These are phyloP conservation scores for Sporothrix brunneoviolacea DNA, from an alignment of 2,329 filamentous ascomycete genomes.

Conservation along the genomic window DNA sequence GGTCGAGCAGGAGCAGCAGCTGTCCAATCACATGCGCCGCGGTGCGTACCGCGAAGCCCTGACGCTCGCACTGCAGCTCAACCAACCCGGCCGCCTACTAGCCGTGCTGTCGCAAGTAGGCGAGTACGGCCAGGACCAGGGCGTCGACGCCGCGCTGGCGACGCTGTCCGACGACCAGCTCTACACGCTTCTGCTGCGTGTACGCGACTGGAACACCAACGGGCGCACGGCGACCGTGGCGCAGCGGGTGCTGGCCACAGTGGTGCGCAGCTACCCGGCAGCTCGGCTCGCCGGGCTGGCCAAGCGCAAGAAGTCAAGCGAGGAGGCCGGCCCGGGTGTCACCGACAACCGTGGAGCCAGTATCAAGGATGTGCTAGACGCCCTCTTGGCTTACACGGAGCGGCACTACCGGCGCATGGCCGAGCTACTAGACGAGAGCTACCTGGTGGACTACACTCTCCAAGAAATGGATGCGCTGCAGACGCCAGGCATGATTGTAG, in stretches of 20 bases:
- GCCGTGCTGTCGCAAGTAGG: conserved; percentile 64
- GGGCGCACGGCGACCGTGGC: conserved; percentile 78
- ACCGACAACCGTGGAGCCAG: conserved; percentile 43
- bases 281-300: conserved; percentile 65
- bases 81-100: conserved; percentile 84
- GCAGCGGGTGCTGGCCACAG: conserved; percentile 72
- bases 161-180: conserved; percentile 78
- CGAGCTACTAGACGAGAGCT: conserved; percentile 89
- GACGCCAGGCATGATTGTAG: conserved; percentile 26
- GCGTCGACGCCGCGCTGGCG: conserved; percentile 79
- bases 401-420: conserved; percentile 86
- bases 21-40: conserved; percentile 85
- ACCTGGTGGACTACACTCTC: conserved; percentile 86
- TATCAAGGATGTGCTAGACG: conserved; percentile 77
- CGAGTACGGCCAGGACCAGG: conserved; percentile 39
- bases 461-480: conserved; percentile 77
- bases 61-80: conserved; percentile 82
- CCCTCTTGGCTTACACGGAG: conserved; percentile 85
- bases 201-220: conserved; percentile 98
- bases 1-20: conserved; percentile 83
- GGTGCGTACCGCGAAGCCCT: conserved; percentile 91
- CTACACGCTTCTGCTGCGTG: conserved; percentile 69
- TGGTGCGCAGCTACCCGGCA: conserved; percentile 77
- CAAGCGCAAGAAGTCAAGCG: conserved; percentile 25
- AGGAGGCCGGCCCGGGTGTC: conserved; percentile 31